Evolutionary conservation across 495 filamentous ascomycete genomes (phyloP).

Genomic region (Talaromyces proteolyticus): DNA sequence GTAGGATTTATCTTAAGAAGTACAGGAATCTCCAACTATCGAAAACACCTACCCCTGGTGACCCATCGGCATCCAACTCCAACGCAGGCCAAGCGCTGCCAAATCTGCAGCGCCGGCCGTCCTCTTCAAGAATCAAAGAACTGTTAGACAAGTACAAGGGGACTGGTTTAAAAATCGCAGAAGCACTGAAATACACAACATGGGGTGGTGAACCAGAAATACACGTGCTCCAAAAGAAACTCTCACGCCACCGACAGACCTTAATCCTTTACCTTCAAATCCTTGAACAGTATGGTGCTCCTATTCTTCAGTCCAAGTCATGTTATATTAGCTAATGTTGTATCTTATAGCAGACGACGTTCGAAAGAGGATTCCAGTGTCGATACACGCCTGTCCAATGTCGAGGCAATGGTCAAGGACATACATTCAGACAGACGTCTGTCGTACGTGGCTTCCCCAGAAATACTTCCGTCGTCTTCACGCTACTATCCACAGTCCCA

Average conservation of each 20-base stretch:
- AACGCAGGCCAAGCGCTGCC: not conserved
- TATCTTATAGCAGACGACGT: not conserved
- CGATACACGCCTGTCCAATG: not conserved
- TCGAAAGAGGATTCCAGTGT: not conserved
- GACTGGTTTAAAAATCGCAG: not conserved
- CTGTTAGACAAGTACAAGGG: not conserved
- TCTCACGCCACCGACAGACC: slow-evolving; percentile 5
- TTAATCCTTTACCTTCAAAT: slow-evolving; percentile 6
- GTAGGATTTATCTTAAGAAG: slow-evolving; percentile 1
- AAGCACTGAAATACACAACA: not conserved
- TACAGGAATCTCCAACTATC: not conserved
- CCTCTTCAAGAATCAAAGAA: slow-evolving; percentile 1
- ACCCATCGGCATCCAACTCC: not conserved
- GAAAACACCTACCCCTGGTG: not conserved
- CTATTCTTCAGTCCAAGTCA: not conserved
- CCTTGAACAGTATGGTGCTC: slow-evolving; percentile 1
- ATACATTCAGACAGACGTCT: not conserved
- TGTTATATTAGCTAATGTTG: not conserved
- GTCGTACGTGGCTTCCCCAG: not conserved
- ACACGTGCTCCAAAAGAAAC: not conserved
- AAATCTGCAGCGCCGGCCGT: not conserved
- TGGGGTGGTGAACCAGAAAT: slow-evolving; percentile 3
- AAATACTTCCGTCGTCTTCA: not conserved
- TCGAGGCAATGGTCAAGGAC: slow-evolving; percentile 5
- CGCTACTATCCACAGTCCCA: not conserved